Conservation (phyloP, 2,329 filamentous ascomycete species). For the Ceratocystis cubensis region DNA sequence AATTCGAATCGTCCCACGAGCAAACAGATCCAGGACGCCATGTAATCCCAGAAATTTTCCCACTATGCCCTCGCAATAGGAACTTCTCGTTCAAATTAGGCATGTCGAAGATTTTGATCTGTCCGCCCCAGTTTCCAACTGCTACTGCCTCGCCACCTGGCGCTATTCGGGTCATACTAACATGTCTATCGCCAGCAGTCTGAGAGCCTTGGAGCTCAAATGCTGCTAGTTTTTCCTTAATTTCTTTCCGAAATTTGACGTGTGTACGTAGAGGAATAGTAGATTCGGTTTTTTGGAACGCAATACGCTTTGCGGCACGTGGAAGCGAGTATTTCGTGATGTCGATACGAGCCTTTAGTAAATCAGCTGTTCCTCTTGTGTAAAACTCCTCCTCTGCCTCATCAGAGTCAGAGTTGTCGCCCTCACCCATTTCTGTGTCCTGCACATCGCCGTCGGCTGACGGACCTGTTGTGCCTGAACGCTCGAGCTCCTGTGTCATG, state of each 20-base stretch:
- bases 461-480: conserved; percentile 29
- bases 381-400: conserved; percentile 88
- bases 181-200: conserved; percentile 76
- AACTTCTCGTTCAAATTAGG: conserved; percentile 68
- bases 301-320: conserved; percentile 62
- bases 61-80: conserved; percentile 70
- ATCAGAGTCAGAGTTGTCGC: conserved; percentile 44
- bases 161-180: conserved; percentile 84
- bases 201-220: conserved; percentile 93
- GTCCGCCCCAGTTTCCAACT: conserved; percentile 85
- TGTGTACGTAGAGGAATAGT: conserved; percentile 78
- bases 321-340: conserved; percentile 79
- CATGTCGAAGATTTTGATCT: conserved; percentile 73
- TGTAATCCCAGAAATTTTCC: conserved; percentile 76
- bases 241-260: conserved; percentile 76
- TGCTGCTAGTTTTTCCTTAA: conserved; percentile 68
- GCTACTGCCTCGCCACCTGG: conserved; percentile 74
- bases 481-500: conserved; percentile 58
- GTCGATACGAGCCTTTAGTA: conserved; percentile 62
- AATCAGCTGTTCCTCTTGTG: conserved; percentile 61
- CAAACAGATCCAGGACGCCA: conserved; percentile 81
- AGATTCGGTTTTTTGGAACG: conserved; percentile 67
- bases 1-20: conserved; percentile 55
- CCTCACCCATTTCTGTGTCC: conserved; percentile 35
- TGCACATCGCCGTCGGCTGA: conserved; percentile 33